Base-by-base conservation (phyloP, 1,139 yeast genomes). In the Lodderomyces beijingensis region DNA sequence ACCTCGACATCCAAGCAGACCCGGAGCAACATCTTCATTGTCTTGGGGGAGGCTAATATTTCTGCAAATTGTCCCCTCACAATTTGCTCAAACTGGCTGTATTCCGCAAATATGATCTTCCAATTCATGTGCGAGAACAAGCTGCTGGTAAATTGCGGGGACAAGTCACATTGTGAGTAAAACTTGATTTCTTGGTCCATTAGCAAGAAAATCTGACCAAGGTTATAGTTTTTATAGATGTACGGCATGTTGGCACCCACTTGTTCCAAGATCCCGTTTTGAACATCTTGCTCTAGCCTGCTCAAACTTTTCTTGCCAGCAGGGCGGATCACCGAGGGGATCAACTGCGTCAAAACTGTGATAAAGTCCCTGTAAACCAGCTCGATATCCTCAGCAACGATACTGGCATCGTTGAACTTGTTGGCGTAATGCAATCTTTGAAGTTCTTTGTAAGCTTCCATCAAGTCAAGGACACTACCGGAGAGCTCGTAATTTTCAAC, bases 131-230 rank as follows among this genome's bases (percentile, higher is more conserved):
- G 13, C 4, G 21, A 4, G 3, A 13, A 38, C 17, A 64, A 39
- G 1, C 39, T 40, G 5, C 50, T 43, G 13, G 53, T 37, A 33
- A 60, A 57, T 2, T 32, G 34, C 8, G 36, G 38, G 2, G 49
- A 27, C n/a, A 47, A 51, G 1, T 60, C 61, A 37, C 65, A 50
- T 1, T 43, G 41, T 21, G 47, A 51, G 31, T 47, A 49, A 31
- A 47, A 51, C 3, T 50, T 40, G 10, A 51, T 35, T 25, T 50
- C 50, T 25, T 41, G 39, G 14, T 51, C 46, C 8, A 51, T 43
- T 13, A 44, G 41, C 12, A 31, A 32, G 18, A 51, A 35, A 8
- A 19, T 9, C n/a, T 19, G 8, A n/a, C n/a, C n/a, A n/a, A n/a
- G n/a, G n/a, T n/a, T n/a, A n/a, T n/a, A n/a, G n/a, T n/a, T n/a